These are phyloP conservation scores for Arabidopsis hybrid DNA, from an alignment of 441 rosid species.

Conservation along the genomic window DNA sequence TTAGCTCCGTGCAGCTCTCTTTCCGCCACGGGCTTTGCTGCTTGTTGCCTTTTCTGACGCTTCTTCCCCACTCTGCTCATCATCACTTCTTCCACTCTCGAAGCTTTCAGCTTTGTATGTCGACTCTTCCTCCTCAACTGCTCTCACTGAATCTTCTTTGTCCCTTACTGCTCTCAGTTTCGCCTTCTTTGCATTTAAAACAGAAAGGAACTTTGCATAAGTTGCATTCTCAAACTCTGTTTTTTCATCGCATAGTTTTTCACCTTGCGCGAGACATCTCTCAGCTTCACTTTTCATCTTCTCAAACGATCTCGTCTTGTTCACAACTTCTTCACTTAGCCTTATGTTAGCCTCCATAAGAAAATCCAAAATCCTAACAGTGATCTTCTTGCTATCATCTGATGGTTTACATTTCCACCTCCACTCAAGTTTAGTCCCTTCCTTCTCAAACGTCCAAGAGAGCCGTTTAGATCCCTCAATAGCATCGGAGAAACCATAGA, in stretches of 20 bases:
- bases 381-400: conserved; percentile 57
- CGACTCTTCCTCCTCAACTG: conserved; percentile 57
- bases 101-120: conserved; percentile 70
- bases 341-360: conserved; percentile 80
- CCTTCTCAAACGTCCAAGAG: conserved; percentile 90
- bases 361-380: conserved; percentile 71
- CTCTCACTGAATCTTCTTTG: conserved; percentile 51
- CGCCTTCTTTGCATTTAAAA: conserved; percentile 80
- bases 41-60: conserved; percentile 45
- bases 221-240: conserved; percentile 71
- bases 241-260: conserved; percentile 63
- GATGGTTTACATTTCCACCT: conserved; percentile 79
- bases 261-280: conserved; percentile 78
- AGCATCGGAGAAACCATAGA: conserved; percentile 76
- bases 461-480: conserved; percentile 75
- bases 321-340: conserved; percentile 86
- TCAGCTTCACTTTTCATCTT: conserved; percentile 78
- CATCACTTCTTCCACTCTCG: conserved; percentile 57
- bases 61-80: conserved; percentile 55
- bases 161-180: conserved; percentile 85
- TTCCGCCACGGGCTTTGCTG: conserved; percentile 52
- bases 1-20: conserved; percentile 51
- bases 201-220: conserved; percentile 79
- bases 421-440: conserved; percentile 90
- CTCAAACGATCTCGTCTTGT: conserved; percentile 66